Conservation (phyloP, 805 yeast species). For the Candida palmyrensis region DNA sequence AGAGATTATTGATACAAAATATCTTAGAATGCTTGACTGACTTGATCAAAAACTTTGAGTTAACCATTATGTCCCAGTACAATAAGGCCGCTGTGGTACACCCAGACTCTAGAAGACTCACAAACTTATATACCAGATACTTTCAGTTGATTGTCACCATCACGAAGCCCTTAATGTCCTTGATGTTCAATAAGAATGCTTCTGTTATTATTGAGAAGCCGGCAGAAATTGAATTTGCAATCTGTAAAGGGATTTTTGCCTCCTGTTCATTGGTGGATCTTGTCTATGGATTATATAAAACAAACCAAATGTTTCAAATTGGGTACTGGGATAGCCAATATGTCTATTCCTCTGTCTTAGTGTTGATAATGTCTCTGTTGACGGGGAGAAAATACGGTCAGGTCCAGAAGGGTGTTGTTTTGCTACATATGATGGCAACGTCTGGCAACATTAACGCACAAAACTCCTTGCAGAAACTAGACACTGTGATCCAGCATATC, state of each 20-base stretch:
- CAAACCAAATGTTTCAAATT: slow-evolving; percentile 23
- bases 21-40: slow-evolving; percentile 23
- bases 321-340: slow-evolving; percentile 41
- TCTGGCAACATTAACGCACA: slow-evolving; percentile 31
- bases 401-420: slow-evolving; percentile 22
- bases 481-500: slow-evolving; percentile 11
- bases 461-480: slow-evolving; percentile 23
- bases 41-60: slow-evolving; percentile 27
- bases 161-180: slow-evolving; percentile 28
- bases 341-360: slow-evolving; percentile 26
- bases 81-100: slow-evolving; percentile 15
- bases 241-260: slow-evolving; percentile 23
- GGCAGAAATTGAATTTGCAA: slow-evolving; percentile 18
- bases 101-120: slow-evolving; percentile 19
- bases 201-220: slow-evolving; percentile 17
- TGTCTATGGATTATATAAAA: slow-evolving; percentile 20
- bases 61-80: slow-evolving; percentile 20
- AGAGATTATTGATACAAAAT: slow-evolving; percentile 25
- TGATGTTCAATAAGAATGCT: slow-evolving; percentile 23
- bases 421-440: slow-evolving; percentile 29
- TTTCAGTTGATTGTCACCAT: slow-evolving; percentile 28
- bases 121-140: slow-evolving; percentile 31
- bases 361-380: slow-evolving; percentile 22
- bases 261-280: slow-evolving; percentile 28
- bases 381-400: slow-evolving; percentile 13